Evolutionary conservation across 768 basidiomycete species (phyloP), one percentile per base, ranked within the genome.

Genomic region (Epithele typhae): DNA sequence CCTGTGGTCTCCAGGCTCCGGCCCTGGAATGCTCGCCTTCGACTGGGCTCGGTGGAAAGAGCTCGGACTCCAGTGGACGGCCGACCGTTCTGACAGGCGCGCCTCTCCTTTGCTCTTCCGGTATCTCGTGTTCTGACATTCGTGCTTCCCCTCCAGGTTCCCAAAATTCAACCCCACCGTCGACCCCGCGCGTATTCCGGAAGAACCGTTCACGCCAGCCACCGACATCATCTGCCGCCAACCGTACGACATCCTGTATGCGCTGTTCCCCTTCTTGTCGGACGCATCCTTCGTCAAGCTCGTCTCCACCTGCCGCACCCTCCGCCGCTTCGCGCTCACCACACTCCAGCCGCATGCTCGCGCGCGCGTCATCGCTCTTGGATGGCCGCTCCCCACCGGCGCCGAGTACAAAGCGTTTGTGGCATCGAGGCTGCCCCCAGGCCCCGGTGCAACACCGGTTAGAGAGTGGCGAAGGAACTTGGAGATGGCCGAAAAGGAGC

Each of bases 281-380:
- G 33, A 42, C 30, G 25, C 37, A 15, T 47, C 55, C 40, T 64
- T 58, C 45, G 36, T 64, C 17, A 25, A 39, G 10, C 53, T 65
- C 27, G 40, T 45, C 19, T 53, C 59, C 3, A 64, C 59, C 21
- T 65, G 64, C 43, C 64, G 61, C 34, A 44, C 58, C 25, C 43
- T 64, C 15, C 59, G 64, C 10, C 48, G 46, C 21, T 52, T 54
- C 17, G 57, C 57, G 9, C 50, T 62, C 14, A 61, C 56, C 8
- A 48, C 48, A 8, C 57, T 55, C 48, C 59, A 62, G 42, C 44
- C 52, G 3, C 49, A 53, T 30, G 61, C 61, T 2, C 62, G 62
- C 24, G 23, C 33, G 6, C 54, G 49, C 38, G 60, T 62, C 21
- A 47, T 60, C 24, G 39, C 24, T 11, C 59, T 63, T 11, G 50